Conservation (phyloP, 2,329 filamentous ascomycete genomes). For the Xylariaceae sp. region DNA sequence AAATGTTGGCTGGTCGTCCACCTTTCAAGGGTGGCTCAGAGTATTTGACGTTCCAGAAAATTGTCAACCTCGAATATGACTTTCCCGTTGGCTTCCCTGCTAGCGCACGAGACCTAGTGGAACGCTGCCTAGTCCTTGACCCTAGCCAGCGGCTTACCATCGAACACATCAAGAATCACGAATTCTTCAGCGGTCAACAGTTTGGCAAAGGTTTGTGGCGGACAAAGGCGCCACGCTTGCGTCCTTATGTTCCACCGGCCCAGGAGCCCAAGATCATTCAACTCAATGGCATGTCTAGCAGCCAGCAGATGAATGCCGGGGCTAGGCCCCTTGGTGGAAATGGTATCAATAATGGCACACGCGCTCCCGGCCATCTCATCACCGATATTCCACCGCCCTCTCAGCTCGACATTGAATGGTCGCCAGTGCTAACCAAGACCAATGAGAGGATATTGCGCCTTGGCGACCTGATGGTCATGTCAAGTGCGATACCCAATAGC, state of each 20-base stretch:
- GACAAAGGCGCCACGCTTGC: slow-evolving; percentile 78
- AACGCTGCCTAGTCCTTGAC: slow-evolving; percentile 84
- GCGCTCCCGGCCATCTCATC: slow-evolving; percentile 73
- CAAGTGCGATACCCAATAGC: slow-evolving; percentile 69
- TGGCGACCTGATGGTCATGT: slow-evolving; percentile 81
- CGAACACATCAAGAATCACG: slow-evolving; percentile 94
- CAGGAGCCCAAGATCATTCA: slow-evolving; percentile 71
- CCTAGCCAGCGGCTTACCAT: slow-evolving; percentile 78
- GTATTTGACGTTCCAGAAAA: slow-evolving; percentile 97
- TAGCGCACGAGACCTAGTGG: slow-evolving; percentile 80
- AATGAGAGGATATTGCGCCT: slow-evolving; percentile 95
- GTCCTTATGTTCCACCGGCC: slow-evolving; percentile 71
- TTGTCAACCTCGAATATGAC: slow-evolving; percentile 87
- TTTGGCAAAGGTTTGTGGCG: slow-evolving; percentile 88
- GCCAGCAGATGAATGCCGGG: slow-evolving; percentile 25
- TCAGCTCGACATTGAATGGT: slow-evolving; percentile 97
- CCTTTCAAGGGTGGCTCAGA: slow-evolving; percentile 96
- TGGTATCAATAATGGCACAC: slow-evolving; percentile 41
- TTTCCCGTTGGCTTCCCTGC: slow-evolving; percentile 86
- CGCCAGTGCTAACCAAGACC: slow-evolving; percentile 79
- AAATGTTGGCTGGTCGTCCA: slow-evolving; percentile 88
- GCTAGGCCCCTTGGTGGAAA: slow-evolving; percentile 34
- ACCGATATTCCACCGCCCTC: slow-evolving; percentile 95
- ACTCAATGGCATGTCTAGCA: slow-evolving; percentile 52
- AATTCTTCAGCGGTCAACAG: slow-evolving; percentile 82